Evolutionary conservation across 2,329 filamentous ascomycete species (phyloP).

Genomic region (Alternaria postmessia): DNA sequence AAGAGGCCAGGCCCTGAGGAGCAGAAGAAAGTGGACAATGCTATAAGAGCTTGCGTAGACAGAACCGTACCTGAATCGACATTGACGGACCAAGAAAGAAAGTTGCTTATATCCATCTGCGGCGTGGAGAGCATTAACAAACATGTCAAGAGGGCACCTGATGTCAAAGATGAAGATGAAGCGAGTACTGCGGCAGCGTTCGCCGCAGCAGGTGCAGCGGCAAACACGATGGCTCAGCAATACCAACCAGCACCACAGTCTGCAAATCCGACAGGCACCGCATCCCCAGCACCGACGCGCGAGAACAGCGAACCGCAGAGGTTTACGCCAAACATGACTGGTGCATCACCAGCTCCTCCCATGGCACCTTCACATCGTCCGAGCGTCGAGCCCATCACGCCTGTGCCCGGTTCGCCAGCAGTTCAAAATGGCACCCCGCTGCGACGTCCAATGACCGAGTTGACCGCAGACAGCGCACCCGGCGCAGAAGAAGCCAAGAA

Average conservation of each 20-base stretch:
- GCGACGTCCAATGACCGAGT: slow-evolving; percentile 28
- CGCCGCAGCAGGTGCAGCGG: slow-evolving; percentile 44
- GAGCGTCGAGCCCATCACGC: slow-evolving; percentile 49
- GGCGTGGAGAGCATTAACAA: slow-evolving; percentile 30
- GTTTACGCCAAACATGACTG: slow-evolving; percentile 41
- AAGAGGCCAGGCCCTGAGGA: slow-evolving; percentile 34
- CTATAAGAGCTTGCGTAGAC: slow-evolving; percentile 42
- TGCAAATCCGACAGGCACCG: slow-evolving; percentile 1
- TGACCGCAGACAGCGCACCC: slow-evolving; percentile 18
- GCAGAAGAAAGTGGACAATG: slow-evolving; percentile 44
- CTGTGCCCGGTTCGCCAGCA: slow-evolving; percentile 46
- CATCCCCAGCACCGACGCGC: slow-evolving; percentile 10
- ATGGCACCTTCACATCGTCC: slow-evolving; percentile 36
- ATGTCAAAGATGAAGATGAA: slow-evolving; percentile 24
- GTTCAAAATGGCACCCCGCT: slow-evolving; percentile 36
- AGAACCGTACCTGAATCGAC: slow-evolving; percentile 32
- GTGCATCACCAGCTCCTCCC: slow-evolving; percentile 16
- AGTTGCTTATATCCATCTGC: slow-evolving; percentile 36
- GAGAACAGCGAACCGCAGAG: slow-evolving; percentile 33
- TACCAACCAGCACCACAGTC: slow-evolving; percentile 6
- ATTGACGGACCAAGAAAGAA: slow-evolving; percentile 35
- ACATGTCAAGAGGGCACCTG: slow-evolving; percentile 22
- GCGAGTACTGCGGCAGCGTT: slow-evolving; percentile 45
- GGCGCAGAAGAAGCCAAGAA: slow-evolving; percentile 21
- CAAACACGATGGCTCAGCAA: slow-evolving; percentile 23